Evolutionary conservation across 768 basidiomycete species (phyloP).

Genomic region (Galerina sulciceps): DNA sequence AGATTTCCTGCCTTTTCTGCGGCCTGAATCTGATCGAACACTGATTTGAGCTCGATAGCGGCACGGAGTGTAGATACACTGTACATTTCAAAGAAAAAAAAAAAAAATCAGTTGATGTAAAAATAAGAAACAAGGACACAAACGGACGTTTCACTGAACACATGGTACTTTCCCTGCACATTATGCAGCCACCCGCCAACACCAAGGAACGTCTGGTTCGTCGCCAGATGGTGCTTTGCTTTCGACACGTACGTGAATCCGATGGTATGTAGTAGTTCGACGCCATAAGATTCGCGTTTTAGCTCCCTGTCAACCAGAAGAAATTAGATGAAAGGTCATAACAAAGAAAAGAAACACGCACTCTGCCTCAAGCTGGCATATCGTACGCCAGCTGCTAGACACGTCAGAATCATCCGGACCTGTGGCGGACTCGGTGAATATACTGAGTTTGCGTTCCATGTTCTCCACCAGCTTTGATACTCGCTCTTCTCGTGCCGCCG

Average conservation of each 20-base stretch:
- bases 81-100: neutral
- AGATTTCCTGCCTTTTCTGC: constrained; percentile 87
- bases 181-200: constrained; percentile 94
- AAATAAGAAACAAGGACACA: neutral
- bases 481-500: constrained; percentile 76
- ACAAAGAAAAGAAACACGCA: constrained; percentile 39
- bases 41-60: constrained; percentile 86
- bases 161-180: constrained; percentile 90
- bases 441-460: constrained; percentile 79
- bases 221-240: constrained; percentile 82
- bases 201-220: constrained; percentile 72
- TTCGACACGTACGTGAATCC: constrained; percentile 87
- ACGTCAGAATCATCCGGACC: constrained; percentile 74
- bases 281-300: constrained; percentile 85
- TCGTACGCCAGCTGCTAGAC: constrained; percentile 71
- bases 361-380: constrained; percentile 84
- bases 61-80: constrained; percentile 86
- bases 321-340: constrained; percentile 1
- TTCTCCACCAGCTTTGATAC: constrained; percentile 78
- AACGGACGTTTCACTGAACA: constrained; percentile 88
- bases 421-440: constrained; percentile 85
- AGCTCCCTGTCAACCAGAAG: constrained; percentile 61
- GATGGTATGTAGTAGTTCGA: constrained; percentile 83
- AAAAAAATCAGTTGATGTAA: neutral
- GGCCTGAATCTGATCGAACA: constrained; percentile 91